Percentiles rank a stretch among this genome's conserved stretches.
phyloP scores from a whole-genome alignment of 208 protist species.

The Crithidia brevicula region DNA sequence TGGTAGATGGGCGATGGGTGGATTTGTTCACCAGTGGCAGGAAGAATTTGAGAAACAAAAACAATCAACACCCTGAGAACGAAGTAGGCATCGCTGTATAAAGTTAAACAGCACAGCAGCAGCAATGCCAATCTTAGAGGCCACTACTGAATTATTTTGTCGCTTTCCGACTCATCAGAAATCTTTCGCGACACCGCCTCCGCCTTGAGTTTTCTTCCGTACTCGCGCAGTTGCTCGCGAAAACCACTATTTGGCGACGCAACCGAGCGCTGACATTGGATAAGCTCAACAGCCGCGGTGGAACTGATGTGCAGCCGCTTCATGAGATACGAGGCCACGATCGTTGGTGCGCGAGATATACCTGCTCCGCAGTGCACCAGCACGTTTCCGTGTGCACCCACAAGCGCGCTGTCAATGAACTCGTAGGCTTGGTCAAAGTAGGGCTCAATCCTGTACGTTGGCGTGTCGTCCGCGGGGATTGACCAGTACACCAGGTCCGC shows the following conservation, averaged over 20 bases:
- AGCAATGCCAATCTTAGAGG: no score
- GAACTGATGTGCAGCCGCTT: conserved; percentile 64
- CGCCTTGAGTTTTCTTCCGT: conserved; percentile 33
- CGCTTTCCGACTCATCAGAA: no score
- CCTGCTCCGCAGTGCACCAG: conserved; percentile 87
- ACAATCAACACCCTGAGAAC: no score
- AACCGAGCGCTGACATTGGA: conserved; percentile 48
- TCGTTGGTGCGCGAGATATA: conserved; percentile 81
- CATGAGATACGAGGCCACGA: conserved; percentile 80
- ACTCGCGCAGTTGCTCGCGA: conserved; percentile 52
- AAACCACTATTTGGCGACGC: conserved; percentile 80
- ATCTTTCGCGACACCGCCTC: conserved; percentile 10
- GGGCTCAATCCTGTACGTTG: conserved; percentile 49
- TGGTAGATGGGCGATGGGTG: no score
- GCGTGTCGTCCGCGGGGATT: conserved; percentile 48
- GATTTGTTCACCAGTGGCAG: no score
- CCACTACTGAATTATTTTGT: no score
- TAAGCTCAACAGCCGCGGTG: conserved; percentile 48
- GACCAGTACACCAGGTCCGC: conserved; percentile 60
- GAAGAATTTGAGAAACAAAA: no score
- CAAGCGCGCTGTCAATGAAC: conserved; percentile 76
- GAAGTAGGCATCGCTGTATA: no score
- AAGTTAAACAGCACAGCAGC: no score
- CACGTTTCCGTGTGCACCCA: conserved; percentile 48
- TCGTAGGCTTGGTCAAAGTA: conserved; percentile 67